Base-by-base conservation (phyloP, 495 filamentous ascomycete genomes). In the Haplographium delicatum region DNA sequence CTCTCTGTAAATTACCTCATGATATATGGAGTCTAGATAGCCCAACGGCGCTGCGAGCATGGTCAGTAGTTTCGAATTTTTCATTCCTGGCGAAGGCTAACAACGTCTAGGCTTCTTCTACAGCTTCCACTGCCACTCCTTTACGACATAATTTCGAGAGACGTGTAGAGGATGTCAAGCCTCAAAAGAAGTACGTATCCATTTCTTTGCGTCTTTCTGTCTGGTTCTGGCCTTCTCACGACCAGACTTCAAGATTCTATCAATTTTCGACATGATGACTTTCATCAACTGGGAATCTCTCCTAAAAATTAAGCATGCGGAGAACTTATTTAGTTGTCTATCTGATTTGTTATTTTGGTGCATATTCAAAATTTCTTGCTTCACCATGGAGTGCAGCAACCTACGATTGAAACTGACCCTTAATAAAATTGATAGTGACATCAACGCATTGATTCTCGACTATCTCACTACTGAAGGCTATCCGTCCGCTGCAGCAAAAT, bases 261-360 rank as follows among this genome's bases (percentile, higher is more conserved):
- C 63, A 54, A 59, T 49, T 44, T 55, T 68, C 55, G 66, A 42
- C 50, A 91, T 93, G 89, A 96, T 96, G 93, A 78, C 77, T 64
- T 66, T 72, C 73, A 83, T 83, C 91, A 91, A 91, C 91, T 97
- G 93, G 93, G 94, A 99, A 99, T 99, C 93, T 99, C 93, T 99
- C 93, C 81, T 86, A 62, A 98, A 72, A 86, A 75, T 65, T 72
- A 66, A 53, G 57, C 64, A 71, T 97, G 93, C 82, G 82, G 93
- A 97, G 86, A 91, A 84, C 63, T 74, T 73, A 72, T 79, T 80
- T 75, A 84, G 82, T 86, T 87, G 81, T 80, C 69, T 57, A 47
- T 80, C 81, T 89, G 80, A 85, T 71, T 50, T 54, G 53, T 53
- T 50, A 33, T 49, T 38, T 57, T 25, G 40, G 35, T 24, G 56